Conservation (phyloP, 176 grass and related monocot genomes). For the Cymbopogon citratus region DNA sequence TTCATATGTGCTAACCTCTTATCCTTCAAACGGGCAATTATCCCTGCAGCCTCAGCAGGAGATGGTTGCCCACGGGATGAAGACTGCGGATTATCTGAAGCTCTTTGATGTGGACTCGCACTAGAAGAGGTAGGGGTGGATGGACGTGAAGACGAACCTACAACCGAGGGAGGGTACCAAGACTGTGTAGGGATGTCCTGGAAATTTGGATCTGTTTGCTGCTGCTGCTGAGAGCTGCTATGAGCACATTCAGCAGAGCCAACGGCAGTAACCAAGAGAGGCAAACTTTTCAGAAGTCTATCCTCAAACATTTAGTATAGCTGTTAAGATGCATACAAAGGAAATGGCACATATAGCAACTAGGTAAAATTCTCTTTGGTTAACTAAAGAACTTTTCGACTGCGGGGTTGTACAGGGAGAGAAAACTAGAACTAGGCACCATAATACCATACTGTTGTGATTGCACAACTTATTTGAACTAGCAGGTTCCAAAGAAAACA, state of each 20-base stretch:
- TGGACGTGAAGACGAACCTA: slow-evolving; percentile 49
- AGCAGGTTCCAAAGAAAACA: neutral
- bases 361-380: neutral
- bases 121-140: slow-evolving; percentile 54
- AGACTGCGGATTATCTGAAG: slow-evolving; percentile 48
- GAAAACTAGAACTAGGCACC: neutral
- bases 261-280: neutral
- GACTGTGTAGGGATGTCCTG: slow-evolving; percentile 61
- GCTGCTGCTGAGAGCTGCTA: slow-evolving; percentile 57
- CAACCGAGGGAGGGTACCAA: slow-evolving; percentile 74
- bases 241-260: slow-evolving; percentile 19
- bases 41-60: slow-evolving; percentile 72
- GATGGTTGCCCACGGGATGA: slow-evolving; percentile 64
- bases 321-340: slow-evolving; percentile 6
- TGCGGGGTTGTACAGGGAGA: neutral
- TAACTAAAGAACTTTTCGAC: neutral
- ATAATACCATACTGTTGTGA: neutral
- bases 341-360: neutral
- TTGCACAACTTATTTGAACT: neutral
- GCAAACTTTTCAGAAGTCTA: neutral
- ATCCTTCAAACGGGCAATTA: slow-evolving; percentile 77
- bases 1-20: slow-evolving; percentile 73
- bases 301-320: neutral
- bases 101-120: slow-evolving; percentile 51
- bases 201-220: slow-evolving; percentile 55